phyloP scores from a whole-genome alignment of 2,329 filamentous ascomycete genomes.

The Botrytis byssoidea region DNA sequence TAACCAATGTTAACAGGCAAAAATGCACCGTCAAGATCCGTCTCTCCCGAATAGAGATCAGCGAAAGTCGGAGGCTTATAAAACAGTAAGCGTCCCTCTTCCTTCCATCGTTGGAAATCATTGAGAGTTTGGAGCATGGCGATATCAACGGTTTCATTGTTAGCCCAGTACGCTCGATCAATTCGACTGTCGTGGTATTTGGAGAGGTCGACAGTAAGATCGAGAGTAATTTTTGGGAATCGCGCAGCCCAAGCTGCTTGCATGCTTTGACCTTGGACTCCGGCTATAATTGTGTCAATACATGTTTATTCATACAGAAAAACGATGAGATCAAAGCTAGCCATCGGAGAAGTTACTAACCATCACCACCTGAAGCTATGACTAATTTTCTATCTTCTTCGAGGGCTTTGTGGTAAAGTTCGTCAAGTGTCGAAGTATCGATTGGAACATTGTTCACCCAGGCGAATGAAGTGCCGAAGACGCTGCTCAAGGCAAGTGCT shows the following conservation, averaged over 20 bases:
- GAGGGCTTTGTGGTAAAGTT: background rate
- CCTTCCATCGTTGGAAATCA: slow-evolving; percentile 52
- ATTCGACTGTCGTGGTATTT: slow-evolving; percentile 53
- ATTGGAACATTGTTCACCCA: background rate
- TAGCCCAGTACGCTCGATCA: slow-evolving; percentile 46
- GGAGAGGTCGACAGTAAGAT: slow-evolving; percentile 50
- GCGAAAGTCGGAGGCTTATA: background rate
- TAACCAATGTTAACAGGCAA: background rate
- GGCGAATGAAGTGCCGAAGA: background rate
- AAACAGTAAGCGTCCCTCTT: slow-evolving; percentile 3
- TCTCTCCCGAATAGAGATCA: background rate
- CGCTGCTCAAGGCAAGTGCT: slow-evolving; percentile 1
- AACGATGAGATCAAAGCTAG: background rate
- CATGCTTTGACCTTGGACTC: background rate
- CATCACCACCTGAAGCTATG: slow-evolving; percentile 9
- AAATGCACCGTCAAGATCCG: slow-evolving; percentile 7
- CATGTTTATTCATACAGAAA: background rate
- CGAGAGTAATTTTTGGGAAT: background rate
- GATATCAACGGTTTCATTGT: slow-evolving; percentile 46
- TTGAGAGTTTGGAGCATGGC: slow-evolving; percentile 51
- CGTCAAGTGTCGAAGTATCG: background rate
- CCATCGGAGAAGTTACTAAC: background rate
- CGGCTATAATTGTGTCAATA: background rate
- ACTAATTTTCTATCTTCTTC: slow-evolving; percentile 7
- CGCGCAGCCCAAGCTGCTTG: background rate